phyloP scores from a whole-genome alignment of 2,329 filamentous ascomycete genomes.

The Colletotrichum sp. region DNA sequence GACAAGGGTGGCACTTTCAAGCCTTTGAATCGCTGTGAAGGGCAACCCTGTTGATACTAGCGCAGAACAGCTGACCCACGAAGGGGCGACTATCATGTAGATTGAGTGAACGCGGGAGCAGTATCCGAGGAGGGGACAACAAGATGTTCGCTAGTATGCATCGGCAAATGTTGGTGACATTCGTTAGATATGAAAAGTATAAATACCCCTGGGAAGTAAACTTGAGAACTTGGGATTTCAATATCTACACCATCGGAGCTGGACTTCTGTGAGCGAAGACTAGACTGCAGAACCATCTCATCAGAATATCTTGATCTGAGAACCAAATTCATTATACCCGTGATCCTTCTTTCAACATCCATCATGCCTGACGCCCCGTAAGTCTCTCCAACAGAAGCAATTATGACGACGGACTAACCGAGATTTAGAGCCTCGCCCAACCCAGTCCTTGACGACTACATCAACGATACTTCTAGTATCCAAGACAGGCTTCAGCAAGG shows the following conservation, averaged over 20 bases:
- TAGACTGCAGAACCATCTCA: no score
- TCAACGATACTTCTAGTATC: fast-evolving
- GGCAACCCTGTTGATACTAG: background rate
- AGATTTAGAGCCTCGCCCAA: background rate
- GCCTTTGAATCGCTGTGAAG: background rate
- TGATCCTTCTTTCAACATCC: background rate
- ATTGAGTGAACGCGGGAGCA: background rate
- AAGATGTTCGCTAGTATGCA: background rate
- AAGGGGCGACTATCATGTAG: background rate
- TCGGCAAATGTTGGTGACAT: background rate
- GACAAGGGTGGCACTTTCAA: background rate
- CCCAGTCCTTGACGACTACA: background rate
- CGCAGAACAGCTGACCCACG: background rate
- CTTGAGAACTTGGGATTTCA: background rate
- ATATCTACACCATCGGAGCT: background rate
- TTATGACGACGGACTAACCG: background rate
- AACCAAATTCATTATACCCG: background rate
- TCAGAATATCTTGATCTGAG: no score
- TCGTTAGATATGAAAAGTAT: background rate
- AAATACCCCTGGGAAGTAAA: background rate
- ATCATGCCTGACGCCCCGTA: background rate
- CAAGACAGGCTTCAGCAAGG: background rate
- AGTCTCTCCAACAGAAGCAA: no score
- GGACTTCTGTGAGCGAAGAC: background rate
- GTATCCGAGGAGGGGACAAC: background rate